Evolutionary conservation across 1,284 basidiomycete genomes (phyloP).

Genomic region (Golubevia sp.): DNA sequence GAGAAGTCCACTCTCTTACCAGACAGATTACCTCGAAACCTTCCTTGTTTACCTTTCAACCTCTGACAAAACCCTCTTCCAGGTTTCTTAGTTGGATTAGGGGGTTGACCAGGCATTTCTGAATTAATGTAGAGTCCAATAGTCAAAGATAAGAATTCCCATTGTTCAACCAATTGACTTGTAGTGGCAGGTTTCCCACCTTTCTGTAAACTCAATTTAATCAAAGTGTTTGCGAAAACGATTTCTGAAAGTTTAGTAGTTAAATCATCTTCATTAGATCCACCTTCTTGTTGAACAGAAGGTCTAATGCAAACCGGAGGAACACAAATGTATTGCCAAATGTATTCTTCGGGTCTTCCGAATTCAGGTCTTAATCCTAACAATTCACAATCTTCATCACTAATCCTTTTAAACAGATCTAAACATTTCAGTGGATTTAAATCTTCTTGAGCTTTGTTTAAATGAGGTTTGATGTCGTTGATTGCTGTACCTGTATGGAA

Average conservation of each 20-base stretch:
- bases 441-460: slow-evolving; percentile 91
- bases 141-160: slow-evolving; percentile 93
- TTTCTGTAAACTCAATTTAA: slow-evolving; percentile 85
- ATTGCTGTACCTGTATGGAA: slow-evolving; percentile 66
- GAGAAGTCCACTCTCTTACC: slow-evolving; percentile 99
- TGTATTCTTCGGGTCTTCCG: slow-evolving; percentile 93
- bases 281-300: slow-evolving; percentile 91
- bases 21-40: slow-evolving; percentile 96
- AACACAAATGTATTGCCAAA: slow-evolving; percentile 99
- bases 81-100: slow-evolving; percentile 46
- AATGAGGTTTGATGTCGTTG: slow-evolving; percentile 81
- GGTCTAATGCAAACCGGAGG: slow-evolving; percentile 97
- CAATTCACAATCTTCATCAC: slow-evolving; percentile 94
- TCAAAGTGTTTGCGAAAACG: slow-evolving; percentile 89
- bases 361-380: slow-evolving; percentile 85
- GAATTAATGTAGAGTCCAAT: slow-evolving; percentile 99
- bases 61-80: slow-evolving; percentile 87
- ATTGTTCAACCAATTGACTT: slow-evolving; percentile 74
- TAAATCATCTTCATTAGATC: slow-evolving; percentile 89
- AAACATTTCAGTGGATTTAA: slow-evolving; percentile 92
- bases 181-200: slow-evolving; percentile 56
- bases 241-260: slow-evolving; percentile 98
- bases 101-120: slow-evolving; percentile 76
- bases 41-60: slow-evolving; percentile 97
- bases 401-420: slow-evolving; percentile 89